A percentile compares a stretch with the other conserved stretches of the same genome.
These are phyloP conservation scores for Chamaecyparis obtusa DNA, from an alignment of 75 land plant species.

Conservation along the genomic window DNA sequence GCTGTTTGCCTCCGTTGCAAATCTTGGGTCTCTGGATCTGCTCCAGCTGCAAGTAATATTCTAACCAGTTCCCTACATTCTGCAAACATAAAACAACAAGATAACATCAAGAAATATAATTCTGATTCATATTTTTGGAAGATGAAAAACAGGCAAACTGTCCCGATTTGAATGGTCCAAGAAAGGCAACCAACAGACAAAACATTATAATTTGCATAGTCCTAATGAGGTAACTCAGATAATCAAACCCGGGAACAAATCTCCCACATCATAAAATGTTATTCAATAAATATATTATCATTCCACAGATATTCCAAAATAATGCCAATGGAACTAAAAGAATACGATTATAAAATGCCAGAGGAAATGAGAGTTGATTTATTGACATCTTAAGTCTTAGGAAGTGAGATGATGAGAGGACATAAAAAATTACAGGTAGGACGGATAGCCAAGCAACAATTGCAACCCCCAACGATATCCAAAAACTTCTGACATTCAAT, in stretches of 20 bases:
- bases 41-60: slow-evolving; percentile 80
- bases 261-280: neutral
- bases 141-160: neutral
- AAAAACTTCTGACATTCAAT: too few relatives aligned
- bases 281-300: neutral
- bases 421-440: neutral
- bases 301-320: neutral
- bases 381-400: neutral
- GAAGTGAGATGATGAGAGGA: neutral
- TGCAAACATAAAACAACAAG: slow-evolving; percentile 20
- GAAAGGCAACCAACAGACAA: neutral
- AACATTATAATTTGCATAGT: neutral
- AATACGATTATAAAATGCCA: neutral
- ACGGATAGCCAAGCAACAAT: neutral
- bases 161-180: too few relatives aligned
- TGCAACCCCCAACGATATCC: neutral
- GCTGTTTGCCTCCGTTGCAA: slow-evolving; percentile 64
- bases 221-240: neutral
- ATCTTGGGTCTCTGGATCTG: slow-evolving; percentile 77
- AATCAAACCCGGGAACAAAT: neutral
- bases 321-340: neutral
- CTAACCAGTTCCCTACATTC: slow-evolving; percentile 85
- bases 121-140: neutral
- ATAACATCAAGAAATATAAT: neutral
- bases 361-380: neutral